phyloP scores from a whole-genome alignment of 2,329 filamentous ascomycete species.

The Cytospora schulzeri region DNA sequence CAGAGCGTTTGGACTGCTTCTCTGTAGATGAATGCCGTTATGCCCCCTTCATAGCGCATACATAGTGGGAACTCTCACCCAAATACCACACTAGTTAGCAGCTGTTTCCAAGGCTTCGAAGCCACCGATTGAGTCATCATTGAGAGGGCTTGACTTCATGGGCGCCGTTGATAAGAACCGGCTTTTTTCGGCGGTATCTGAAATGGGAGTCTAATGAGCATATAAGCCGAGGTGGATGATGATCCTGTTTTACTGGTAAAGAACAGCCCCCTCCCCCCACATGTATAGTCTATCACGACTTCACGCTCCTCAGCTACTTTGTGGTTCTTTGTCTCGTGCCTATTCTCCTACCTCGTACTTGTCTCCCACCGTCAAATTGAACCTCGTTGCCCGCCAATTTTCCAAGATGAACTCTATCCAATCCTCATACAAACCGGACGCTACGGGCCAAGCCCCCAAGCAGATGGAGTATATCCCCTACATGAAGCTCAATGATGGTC shows the following conservation, averaged over 20 bases:
- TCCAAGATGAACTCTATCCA: slow-evolving; percentile 47
- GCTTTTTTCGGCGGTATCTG: not conserved
- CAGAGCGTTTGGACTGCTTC: not conserved
- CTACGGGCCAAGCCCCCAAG: slow-evolving; percentile 44
- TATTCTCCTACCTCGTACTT: not conserved
- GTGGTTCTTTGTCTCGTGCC: not conserved
- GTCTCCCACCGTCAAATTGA: not conserved
- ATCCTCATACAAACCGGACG: slow-evolving; percentile 42
- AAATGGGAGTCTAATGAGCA: not conserved
- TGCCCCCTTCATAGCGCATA: no score
- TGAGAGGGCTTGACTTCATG: no score
- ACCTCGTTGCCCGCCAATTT: not conserved
- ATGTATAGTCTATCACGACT: not conserved
- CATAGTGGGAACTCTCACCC: no score
- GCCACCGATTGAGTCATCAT: no score
- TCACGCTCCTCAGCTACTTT: not conserved
- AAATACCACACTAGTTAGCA: no score
- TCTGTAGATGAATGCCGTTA: not conserved
- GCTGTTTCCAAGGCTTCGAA: no score
- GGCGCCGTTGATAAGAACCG: not conserved
- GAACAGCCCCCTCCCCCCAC: not conserved
- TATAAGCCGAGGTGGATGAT: not conserved
- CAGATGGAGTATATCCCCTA: slow-evolving; percentile 51
- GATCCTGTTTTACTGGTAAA: not conserved
- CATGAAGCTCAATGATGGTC: slow-evolving; percentile 74